Evolutionary conservation across 2,329 filamentous ascomycete species (phyloP).

Genomic region (Paraphaeosphaeria sporulosa): DNA sequence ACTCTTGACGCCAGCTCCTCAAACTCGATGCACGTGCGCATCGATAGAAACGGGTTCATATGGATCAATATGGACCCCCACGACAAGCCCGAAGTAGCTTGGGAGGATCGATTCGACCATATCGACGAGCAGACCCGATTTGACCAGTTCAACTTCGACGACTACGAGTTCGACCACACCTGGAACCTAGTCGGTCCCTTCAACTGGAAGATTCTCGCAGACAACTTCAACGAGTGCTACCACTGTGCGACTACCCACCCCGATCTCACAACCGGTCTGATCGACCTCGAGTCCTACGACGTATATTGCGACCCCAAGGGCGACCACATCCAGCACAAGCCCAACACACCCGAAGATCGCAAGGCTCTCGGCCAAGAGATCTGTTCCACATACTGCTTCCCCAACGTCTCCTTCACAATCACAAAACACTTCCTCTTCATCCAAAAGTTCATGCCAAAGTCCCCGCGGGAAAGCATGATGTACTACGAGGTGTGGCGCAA

Average conservation of each 20-base stretch:
- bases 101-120: constrained; percentile 39
- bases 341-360: constrained; percentile 36
- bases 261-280: constrained; percentile 61
- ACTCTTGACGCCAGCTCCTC: constrained; percentile 39
- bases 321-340: constrained; percentile 44
- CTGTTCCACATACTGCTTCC: neutral
- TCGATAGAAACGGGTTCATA: constrained; percentile 44
- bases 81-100: constrained; percentile 38
- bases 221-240: constrained; percentile 74
- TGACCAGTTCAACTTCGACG: constrained; percentile 42
- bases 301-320: constrained; percentile 32
- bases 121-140: constrained; percentile 46
- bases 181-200: constrained; percentile 42
- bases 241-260: constrained; percentile 68
- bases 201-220: constrained; percentile 50
- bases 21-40: constrained; percentile 37
- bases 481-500: constrained; percentile 70
- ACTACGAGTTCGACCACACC: constrained; percentile 58
- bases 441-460: constrained; percentile 66
- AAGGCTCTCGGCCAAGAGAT: constrained; percentile 37
- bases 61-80: constrained; percentile 49
- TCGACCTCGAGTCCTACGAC: constrained; percentile 63
- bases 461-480: constrained; percentile 62
- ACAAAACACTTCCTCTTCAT: constrained; percentile 66
- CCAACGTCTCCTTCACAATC: constrained; percentile 16